phyloP scores from a whole-genome alignment of 306 rosid species.

The Psophocarpus tetragonolobus region DNA sequence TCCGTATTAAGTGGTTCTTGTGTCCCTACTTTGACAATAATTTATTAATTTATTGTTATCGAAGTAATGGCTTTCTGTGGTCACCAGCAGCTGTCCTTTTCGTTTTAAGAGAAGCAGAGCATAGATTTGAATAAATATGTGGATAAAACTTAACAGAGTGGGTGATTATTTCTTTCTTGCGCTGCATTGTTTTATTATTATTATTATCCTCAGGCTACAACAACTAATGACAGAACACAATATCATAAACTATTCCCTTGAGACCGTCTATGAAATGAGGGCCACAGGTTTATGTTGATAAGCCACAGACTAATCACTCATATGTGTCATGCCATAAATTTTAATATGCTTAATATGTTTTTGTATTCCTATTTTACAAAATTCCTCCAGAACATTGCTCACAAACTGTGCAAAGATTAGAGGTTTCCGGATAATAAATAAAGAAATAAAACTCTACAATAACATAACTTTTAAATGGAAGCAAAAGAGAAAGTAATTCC shows the following conservation, averaged over 20 bases:
- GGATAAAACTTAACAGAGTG: slow-evolving; percentile 36
- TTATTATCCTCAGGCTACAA: slow-evolving; percentile 6
- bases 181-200: background rate
- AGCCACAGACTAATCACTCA: background rate
- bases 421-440: background rate
- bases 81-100: slow-evolving; percentile 27
- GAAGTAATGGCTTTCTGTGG: background rate
- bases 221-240: slow-evolving; percentile 21
- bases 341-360: slow-evolving; percentile 12
- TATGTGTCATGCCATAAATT: slow-evolving; percentile 11
- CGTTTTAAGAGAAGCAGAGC: slow-evolving; percentile 17
- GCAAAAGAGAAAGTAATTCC: slow-evolving; percentile 14
- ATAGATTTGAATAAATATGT: slow-evolving; percentile 35
- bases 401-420: background rate
- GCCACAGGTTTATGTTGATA: slow-evolving; percentile 39
- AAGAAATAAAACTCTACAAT: background rate
- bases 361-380: slow-evolving; percentile 6
- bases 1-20: background rate
- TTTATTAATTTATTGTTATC: background rate
- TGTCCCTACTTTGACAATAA: slow-evolving; percentile 6
- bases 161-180: slow-evolving; percentile 1
- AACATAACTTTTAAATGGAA: background rate
- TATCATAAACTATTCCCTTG: slow-evolving; percentile 13
- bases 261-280: slow-evolving; percentile 43
- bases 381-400: background rate